A percentile compares a stretch with the other conserved stretches of the same genome.
Conservation (phyloP, 805 yeast genomes). For the Wickerhamomyces alni region DNA sequence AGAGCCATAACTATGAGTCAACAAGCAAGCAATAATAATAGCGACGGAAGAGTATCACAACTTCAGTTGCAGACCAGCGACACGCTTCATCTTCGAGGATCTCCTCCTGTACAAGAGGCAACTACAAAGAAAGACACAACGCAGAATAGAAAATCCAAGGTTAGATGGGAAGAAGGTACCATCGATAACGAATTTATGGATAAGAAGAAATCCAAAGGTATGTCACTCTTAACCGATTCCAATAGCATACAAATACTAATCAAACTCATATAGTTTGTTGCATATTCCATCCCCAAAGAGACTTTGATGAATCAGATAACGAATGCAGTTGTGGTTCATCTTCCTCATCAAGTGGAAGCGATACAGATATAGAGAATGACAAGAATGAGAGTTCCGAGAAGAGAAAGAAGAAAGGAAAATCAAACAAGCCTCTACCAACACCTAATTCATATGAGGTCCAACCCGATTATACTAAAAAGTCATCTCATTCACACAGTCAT, state of each 20-base stretch:
- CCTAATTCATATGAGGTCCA: constrained; percentile 90
- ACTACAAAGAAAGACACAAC: background rate
- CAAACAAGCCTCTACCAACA: constrained; percentile 26
- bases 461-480: constrained; percentile 51
- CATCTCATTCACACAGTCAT: background rate
- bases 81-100: constrained; percentile 15
- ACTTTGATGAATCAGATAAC: constrained; percentile 42
- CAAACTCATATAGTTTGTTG: constrained; percentile 54
- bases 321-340: constrained; percentile 27
- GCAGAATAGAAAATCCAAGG: constrained; percentile 38
- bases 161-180: constrained; percentile 80
- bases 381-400: constrained; percentile 20
- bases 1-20: too few species aligned
- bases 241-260: background rate
- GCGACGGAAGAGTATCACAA: too few species aligned
- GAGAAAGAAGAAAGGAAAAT: constrained; percentile 29
- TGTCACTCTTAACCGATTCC: constrained; percentile 8
- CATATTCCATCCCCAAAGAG: constrained; percentile 72
- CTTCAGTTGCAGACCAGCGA: too few species aligned
- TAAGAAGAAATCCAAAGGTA: constrained; percentile 79
- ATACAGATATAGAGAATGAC: constrained; percentile 21
- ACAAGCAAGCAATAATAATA: too few species aligned
- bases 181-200: constrained; percentile 87
- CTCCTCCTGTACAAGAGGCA: constrained; percentile 16
- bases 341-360: constrained; percentile 33